Evolutionary conservation across 768 basidiomycete genomes (phyloP), one percentile per base, ranked within the genome.

Genomic region (Wakefieldia striispora): DNA sequence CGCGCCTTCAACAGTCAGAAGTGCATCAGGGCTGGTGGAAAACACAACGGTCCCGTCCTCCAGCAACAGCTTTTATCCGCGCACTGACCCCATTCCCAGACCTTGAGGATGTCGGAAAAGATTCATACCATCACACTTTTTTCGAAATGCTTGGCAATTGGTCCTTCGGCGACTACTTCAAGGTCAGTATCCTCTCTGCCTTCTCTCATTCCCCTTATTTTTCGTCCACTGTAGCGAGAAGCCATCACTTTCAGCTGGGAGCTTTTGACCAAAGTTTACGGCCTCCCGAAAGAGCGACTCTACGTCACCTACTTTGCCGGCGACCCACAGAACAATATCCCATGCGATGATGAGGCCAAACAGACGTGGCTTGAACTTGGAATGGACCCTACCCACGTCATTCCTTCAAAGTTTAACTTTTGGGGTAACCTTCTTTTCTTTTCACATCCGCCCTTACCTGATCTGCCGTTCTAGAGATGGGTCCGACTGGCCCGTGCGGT

Each of bases 111-210:
- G 97, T 99, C 50, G 97, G 97, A 34, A 95, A 94, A 70, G 97
- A 97, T 66, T 95, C 93, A 2, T 97, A 97, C 68, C 95, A 97
- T 63, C 90, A 95, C 64, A 97, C 92, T 2, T 95, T 95, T 73
- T 99, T 99, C 63, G 97, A 99, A 72, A 99, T 99, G 97, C 72
- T 99, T 55, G 97, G 97, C 34, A 99, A 99, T 69, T 99, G 97
- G 97, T 97, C 95, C 4, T 99, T 98, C 59, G 97, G 97, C 0
- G 95, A 99, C 70, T 99, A 99, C 75, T 99, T 99, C 84, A 99
- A 99, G 83, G 95, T 83, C 44, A 39, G 67, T 60, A 26, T 33
- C 34, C 8, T n/a, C 41, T 16, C 37, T 11, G 3, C 14, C 53
- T 21, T 13, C 39, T 39, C 31, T 29, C 35, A 46, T 26, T 13